Percentiles rank a stretch among this genome's conserved stretches.
Conservation (phyloP, 2,329 filamentous ascomycete genomes). For the Cytospora piceae region DNA sequence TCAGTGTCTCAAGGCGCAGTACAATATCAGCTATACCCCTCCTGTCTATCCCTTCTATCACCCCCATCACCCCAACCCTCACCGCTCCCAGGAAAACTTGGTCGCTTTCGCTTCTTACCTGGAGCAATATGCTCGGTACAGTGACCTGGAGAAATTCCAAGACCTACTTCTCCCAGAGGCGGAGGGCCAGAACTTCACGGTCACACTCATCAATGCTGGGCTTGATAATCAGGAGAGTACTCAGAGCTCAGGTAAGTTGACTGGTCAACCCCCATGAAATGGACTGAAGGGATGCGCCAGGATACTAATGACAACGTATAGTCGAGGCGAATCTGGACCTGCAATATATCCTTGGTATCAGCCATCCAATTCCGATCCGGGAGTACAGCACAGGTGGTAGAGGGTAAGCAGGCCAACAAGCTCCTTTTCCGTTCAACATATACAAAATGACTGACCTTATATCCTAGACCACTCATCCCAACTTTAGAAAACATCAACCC, state of each 20-base stretch:
- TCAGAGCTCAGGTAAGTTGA: slow-evolving; percentile 39
- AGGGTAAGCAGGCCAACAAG: slow-evolving; percentile 16
- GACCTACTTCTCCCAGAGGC: slow-evolving; percentile 55
- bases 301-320: not conserved
- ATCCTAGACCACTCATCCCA: slow-evolving; percentile 57
- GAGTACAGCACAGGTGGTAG: slow-evolving; percentile 36
- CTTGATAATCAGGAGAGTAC: slow-evolving; percentile 50
- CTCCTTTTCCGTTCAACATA: not conserved
- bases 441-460: not conserved
- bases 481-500: slow-evolving; percentile 51
- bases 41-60: not conserved
- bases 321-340: slow-evolving; percentile 36
- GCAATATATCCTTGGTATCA: slow-evolving; percentile 30
- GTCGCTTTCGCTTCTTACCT: slow-evolving; percentile 49
- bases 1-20: slow-evolving; percentile 52
- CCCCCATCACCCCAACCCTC: not conserved
- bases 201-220: slow-evolving; percentile 60
- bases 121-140: slow-evolving; percentile 51
- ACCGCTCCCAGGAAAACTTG: slow-evolving; percentile 36
- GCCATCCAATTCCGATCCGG: slow-evolving; percentile 34
- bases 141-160: slow-evolving; percentile 56
- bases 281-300: no score
- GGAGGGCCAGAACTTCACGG: slow-evolving; percentile 56
- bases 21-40: slow-evolving; percentile 49
- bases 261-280: no score